A percentile compares a stretch with the other conserved stretches of the same genome.
Evolutionary conservation across 306 rosid genomes (phyloP).

Genomic region (Prunus persica): DNA sequence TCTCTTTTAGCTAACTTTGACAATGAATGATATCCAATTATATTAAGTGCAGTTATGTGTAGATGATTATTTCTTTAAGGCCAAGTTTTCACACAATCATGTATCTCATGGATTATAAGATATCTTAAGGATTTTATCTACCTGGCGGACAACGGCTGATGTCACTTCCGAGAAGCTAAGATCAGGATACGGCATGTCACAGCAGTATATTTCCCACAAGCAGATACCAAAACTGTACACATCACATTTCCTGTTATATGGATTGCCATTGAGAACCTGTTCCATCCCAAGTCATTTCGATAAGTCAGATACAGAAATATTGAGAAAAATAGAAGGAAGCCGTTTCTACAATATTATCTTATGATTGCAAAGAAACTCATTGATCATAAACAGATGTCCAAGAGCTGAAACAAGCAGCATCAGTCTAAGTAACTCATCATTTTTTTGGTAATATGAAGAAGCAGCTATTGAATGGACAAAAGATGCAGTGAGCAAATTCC

Average conservation of each 20-base stretch:
- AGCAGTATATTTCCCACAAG: conserved; percentile 97
- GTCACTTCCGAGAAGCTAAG: conserved; percentile 98
- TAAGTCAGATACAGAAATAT: conserved; percentile 23
- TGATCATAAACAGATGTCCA: neutral
- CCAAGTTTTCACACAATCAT: neutral
- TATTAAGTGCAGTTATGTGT: no score
- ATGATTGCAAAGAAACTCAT: neutral
- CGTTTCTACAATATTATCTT: neutral
- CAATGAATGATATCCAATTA: neutral
- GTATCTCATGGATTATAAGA: neutral
- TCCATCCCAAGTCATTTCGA: conserved; percentile 24
- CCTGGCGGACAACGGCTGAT: conserved; percentile 92
- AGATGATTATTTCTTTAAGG: no score
- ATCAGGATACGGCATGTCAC: conserved; percentile 98
- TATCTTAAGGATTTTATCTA: conserved; percentile 23
- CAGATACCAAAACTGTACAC: conserved; percentile 95
- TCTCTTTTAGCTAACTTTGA: conserved; percentile 13
- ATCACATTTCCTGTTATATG: conserved; percentile 93
- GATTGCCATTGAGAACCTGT: conserved; percentile 94
- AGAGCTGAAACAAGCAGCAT: neutral
- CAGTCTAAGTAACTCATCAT: neutral
- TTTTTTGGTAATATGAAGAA: neutral
- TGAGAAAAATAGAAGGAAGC: conserved; percentile 18
- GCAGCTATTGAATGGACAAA: neutral
- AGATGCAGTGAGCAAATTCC: neutral